These are phyloP conservation scores for Phylloporus arenicola DNA, from an alignment of 768 basidiomycete genomes.

Conservation along the genomic window DNA sequence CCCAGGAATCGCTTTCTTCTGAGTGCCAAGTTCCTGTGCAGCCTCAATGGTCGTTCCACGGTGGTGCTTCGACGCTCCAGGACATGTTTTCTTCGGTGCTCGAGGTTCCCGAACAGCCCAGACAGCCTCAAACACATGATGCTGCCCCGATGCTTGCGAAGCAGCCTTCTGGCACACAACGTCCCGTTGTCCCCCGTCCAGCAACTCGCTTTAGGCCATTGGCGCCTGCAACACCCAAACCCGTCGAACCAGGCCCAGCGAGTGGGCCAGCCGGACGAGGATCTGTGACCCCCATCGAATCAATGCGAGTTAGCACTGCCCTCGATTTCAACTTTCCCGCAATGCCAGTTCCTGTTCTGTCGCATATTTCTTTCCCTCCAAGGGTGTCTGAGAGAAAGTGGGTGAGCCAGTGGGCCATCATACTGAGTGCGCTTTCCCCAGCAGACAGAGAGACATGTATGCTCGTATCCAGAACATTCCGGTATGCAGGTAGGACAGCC, in stretches of 20 bases:
- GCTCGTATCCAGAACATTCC: conserved; percentile 55
- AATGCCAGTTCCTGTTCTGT: conserved; percentile 24
- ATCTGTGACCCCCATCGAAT: background rate
- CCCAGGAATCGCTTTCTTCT: background rate
- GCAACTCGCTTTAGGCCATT: conserved; percentile 17
- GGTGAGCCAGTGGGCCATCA: conserved; percentile 47
- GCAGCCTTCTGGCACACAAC: background rate
- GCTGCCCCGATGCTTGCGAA: background rate
- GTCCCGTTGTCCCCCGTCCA: background rate
- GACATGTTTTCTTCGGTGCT: conserved; percentile 1
- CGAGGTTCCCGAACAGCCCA: conserved; percentile 7
- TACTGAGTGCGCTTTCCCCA: conserved; percentile 45
- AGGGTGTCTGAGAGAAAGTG: conserved; percentile 52
- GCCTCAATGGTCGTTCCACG: background rate
- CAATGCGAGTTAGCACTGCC: background rate
- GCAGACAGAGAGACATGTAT: conserved; percentile 41
- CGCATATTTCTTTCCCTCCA: conserved; percentile 51
- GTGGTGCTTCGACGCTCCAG: background rate
- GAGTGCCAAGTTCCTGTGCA: conserved; percentile 4
- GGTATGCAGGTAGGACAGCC: conserved; percentile 50
- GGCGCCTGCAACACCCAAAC: background rate
- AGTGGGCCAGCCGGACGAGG: background rate
- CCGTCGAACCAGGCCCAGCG: background rate
- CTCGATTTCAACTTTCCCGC: background rate
- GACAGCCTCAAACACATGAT: background rate